Evolutionary conservation across 345 rosid species (phyloP).

Genomic region (Crucihimalaya himalaica): DNA sequence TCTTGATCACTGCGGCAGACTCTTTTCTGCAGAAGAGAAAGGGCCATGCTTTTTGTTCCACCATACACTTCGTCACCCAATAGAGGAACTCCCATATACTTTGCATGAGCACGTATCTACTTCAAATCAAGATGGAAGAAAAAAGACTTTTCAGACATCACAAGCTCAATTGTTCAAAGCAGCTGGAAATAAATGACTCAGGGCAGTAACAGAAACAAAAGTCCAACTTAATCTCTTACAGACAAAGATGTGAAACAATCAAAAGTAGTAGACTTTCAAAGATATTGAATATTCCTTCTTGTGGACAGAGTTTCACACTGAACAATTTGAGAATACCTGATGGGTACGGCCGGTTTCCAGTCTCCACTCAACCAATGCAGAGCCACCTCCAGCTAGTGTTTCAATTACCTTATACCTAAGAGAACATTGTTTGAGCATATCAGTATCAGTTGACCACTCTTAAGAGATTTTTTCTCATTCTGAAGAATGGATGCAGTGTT

Average conservation of each 20-base stretch:
- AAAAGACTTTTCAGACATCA: neutral
- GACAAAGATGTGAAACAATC: neutral
- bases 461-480: neutral
- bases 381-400: conserved; percentile 73
- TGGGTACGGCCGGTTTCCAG: conserved; percentile 97
- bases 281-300: neutral
- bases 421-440: neutral
- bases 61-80: conserved; percentile 90
- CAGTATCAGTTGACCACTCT: neutral
- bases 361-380: conserved; percentile 94
- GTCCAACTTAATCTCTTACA: neutral
- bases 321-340: conserved; percentile 56
- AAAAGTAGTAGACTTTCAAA: neutral
- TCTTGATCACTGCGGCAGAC: conserved; percentile 46
- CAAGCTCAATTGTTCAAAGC: neutral
- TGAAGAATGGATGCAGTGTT: conserved; percentile 17
- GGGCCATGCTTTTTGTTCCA: conserved; percentile 77
- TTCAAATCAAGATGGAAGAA: conserved; percentile 29
- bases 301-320: neutral
- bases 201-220: neutral
- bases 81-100: conserved; percentile 74
- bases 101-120: conserved; percentile 96
- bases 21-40: conserved; percentile 67
- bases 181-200: neutral
- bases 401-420: conserved; percentile 86